Evolutionary conservation across 331 rosid genomes (phyloP), one percentile per base, ranked within the genome.

Genomic region (Saraca asoca): DNA sequence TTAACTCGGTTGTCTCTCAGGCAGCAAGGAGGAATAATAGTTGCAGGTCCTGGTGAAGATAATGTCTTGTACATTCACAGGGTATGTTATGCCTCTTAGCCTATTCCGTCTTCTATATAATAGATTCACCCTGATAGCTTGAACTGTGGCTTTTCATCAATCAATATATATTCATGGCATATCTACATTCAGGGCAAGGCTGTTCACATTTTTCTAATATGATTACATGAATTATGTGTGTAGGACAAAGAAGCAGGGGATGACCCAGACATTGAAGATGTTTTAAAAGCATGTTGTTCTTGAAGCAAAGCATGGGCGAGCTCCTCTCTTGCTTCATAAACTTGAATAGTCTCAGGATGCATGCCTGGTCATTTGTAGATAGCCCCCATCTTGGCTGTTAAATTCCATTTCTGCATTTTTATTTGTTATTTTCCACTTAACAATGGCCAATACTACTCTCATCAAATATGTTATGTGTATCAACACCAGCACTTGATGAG

Each of bases 201-300:
- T 10, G 12, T 24, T 72, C 15, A 33, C 17, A 2, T 38, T 34
- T 48, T 12, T 68, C 37, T 78, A 59, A 7, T 62, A n/a, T 52
- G 31, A n/a, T 55, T 38, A 7, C 20, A 24, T 71, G 18, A 53
- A 49, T 48, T 31, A 33, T 29, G 19, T 14, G 76, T 55, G 70
- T 58, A 89, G 98, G 98, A 92, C 67, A 92, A 87, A 82, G 98
- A 89, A 81, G 98, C 98, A 14, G 96, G 98, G 64, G 98, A 89
- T 79, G 98, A 92, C 63, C 98, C 98, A 12, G 88, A 83, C 56
- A 92, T 92, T 34, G 83, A 85, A 73, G 95, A 89, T 41, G 75
- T 92, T 66, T 79, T 89, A 52, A 70, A 82, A 79, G 95, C 87
- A 24, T 87, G 96, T 74, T 87, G 98, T 71, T 79, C 81, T 0